These are phyloP conservation scores for Boletus pseudo-olivaceus DNA, from an alignment of 768 basidiomycete species.

Conservation along the genomic window DNA sequence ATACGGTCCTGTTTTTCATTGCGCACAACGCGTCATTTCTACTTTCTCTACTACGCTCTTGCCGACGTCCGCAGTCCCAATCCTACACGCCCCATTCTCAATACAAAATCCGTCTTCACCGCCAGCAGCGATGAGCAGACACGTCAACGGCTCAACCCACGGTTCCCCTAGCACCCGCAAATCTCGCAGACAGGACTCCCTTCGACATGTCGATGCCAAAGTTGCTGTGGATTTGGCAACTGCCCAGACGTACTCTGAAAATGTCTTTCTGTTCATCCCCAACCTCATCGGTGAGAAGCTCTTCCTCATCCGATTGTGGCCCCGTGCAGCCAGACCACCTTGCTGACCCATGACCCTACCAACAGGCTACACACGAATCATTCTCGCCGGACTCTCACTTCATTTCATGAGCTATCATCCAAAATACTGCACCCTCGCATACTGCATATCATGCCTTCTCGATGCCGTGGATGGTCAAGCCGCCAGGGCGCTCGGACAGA, in stretches of 20 bases:
- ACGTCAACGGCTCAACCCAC: slow-evolving; percentile 29
- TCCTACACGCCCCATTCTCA: neutral
- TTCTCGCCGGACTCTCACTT: slow-evolving; percentile 85
- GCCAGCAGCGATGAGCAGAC: slow-evolving; percentile 22
- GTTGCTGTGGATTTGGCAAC: slow-evolving; percentile 85
- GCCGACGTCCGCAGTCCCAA: neutral
- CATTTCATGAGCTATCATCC: slow-evolving; percentile 96
- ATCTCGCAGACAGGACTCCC: slow-evolving; percentile 47
- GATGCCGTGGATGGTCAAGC: slow-evolving; percentile 96
- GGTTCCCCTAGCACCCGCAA: slow-evolving; percentile 25
- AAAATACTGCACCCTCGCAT: slow-evolving; percentile 84
- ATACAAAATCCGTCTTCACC: neutral
- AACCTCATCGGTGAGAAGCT: slow-evolving; percentile 82
- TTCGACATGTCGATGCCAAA: slow-evolving; percentile 78
- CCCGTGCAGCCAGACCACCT: neutral
- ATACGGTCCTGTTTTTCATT: slow-evolving; percentile 14
- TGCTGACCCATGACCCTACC: slow-evolving; percentile 1
- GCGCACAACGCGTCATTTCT: slow-evolving; percentile 17
- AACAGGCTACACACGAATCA: slow-evolving; percentile 83
- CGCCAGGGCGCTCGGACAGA: slow-evolving; percentile 83
- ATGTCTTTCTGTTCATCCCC: slow-evolving; percentile 95
- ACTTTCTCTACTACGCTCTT: neutral
- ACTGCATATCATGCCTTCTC: slow-evolving; percentile 85
- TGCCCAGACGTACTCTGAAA: slow-evolving; percentile 84
- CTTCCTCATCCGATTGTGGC: neutral